A percentile compares a stretch with the other conserved stretches of the same genome.
These are phyloP conservation scores for Cinnamomum micranthum DNA, from an alignment of 164 flowering plant genomes.

Conservation along the genomic window DNA sequence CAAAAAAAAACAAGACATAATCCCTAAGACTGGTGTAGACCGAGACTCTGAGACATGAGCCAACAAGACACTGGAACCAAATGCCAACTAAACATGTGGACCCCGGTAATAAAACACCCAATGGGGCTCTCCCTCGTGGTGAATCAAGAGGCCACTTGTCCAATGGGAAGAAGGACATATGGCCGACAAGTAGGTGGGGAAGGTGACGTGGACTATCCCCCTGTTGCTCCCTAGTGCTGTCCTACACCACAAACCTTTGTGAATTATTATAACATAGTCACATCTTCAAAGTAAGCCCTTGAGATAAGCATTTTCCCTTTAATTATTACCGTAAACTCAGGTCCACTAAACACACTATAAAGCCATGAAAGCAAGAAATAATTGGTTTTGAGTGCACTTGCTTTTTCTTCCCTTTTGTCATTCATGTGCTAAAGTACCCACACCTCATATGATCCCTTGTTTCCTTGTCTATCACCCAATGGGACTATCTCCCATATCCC, in stretches of 20 bases:
- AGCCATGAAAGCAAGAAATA: not conserved
- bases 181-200: constrained; percentile 8
- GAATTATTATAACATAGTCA: constrained; percentile 6
- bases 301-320: constrained; percentile 5
- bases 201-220: constrained; percentile 5
- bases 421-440: constrained; percentile 3
- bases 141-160: not conserved
- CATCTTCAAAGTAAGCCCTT: not conserved
- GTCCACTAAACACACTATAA: constrained; percentile 9
- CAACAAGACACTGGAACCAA: not conserved
- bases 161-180: not conserved
- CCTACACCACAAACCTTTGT: not conserved
- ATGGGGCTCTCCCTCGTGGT: not conserved
- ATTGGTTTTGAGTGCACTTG: constrained; percentile 6
- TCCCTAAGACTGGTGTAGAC: too few species aligned
- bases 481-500: not conserved
- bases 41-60: not conserved
- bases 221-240: constrained; percentile 7
- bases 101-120: not conserved
- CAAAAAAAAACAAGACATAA: too few species aligned
- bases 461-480: constrained; percentile 4
- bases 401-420: constrained; percentile 3
- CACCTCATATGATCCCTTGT: not conserved
- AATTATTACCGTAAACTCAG: constrained; percentile 3
- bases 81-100: not conserved